phyloP scores from a whole-genome alignment of 1,284 basidiomycete species.

The Blastosporella zonata region DNA sequence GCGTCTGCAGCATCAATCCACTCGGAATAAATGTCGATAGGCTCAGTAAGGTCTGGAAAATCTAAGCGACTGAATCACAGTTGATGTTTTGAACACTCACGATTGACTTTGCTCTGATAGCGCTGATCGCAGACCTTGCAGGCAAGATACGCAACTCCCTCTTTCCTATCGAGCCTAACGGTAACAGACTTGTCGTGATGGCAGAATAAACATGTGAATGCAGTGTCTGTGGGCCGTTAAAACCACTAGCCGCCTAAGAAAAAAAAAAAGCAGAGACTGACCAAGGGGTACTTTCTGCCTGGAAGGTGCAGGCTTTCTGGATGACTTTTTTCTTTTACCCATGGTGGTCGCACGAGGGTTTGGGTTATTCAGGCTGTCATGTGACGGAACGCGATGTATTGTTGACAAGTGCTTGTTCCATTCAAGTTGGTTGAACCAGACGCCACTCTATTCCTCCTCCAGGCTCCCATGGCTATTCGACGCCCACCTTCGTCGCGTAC shows the following conservation, averaged over 20 bases:
- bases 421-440: slow-evolving; percentile 7
- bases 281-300: slow-evolving; percentile 70
- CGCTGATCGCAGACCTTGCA: slow-evolving; percentile 81
- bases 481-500: slow-evolving; percentile 45
- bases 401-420: slow-evolving; percentile 16
- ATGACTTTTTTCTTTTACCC: slow-evolving; percentile 86
- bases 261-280: slow-evolving; percentile 30
- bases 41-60: slow-evolving; percentile 72
- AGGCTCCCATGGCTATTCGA: slow-evolving; percentile 46
- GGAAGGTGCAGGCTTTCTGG: slow-evolving; percentile 63
- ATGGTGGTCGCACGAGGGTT: slow-evolving; percentile 35
- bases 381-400: slow-evolving; percentile 27
- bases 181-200: slow-evolving; percentile 89
- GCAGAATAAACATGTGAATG: slow-evolving; percentile 86
- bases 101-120: slow-evolving; percentile 81
- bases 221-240: slow-evolving; percentile 51
- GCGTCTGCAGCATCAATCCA: slow-evolving; percentile 92
- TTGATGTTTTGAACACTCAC: slow-evolving; percentile 45
- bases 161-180: slow-evolving; percentile 82
- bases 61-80: slow-evolving; percentile 5
- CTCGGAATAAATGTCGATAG: slow-evolving; percentile 88
- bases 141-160: slow-evolving; percentile 71
- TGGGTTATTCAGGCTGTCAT: slow-evolving; percentile 6
- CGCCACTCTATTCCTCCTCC: slow-evolving; percentile 10
- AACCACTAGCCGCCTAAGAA: slow-evolving; percentile 8